Base-by-base conservation (phyloP, 2,329 filamentous ascomycete species). In the Polytolypa hystricis region DNA sequence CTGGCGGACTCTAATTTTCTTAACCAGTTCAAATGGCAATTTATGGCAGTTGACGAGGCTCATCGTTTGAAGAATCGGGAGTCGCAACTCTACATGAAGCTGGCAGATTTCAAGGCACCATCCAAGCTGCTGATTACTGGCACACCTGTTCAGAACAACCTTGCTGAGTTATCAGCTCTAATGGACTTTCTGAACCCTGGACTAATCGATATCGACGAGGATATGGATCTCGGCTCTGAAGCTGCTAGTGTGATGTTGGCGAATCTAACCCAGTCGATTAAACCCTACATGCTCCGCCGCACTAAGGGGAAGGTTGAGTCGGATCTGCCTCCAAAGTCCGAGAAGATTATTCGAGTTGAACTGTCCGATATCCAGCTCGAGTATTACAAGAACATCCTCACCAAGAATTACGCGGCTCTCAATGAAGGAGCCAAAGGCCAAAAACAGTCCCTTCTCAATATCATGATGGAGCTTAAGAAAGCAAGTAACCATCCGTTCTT, bases 391-490 rank as follows among this genome's bases (percentile, higher is more conserved):
- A 96, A 96, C 54, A 96, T 98, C 41, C 70, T 98, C 16, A 96
- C 91, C 0, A 80, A 89, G 52, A 98, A 98, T 56, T 98, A 98
- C 52, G 79, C 86, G 19, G 91, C 89, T 3, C 71, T 98, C 20
- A 94, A 93, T 50, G 84, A 94, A 53, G 89, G 86, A 30, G 79
- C 81, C 30, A 84, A 77, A 42, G 91, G 89, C 4, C 84, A 93
- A 58, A 96, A 94, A 61, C 89, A 93, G 47, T 96, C 89, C 0
- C 66, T 98, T 10, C 67, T 98, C 45, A 98, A 98, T 61, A 91
- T 98, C 57, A 95, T 98, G 77, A 98, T 98, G 91, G 91, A 98
- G 60, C 62, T 98, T 52, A 98, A 98, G 68, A 98, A 98, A 62
- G 86, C 91, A 56, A 96, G 89, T 64, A 98, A 98, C 53, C 91